phyloP scores from a whole-genome alignment of 2,329 filamentous ascomycete species.

The Lojkania enalia region DNA sequence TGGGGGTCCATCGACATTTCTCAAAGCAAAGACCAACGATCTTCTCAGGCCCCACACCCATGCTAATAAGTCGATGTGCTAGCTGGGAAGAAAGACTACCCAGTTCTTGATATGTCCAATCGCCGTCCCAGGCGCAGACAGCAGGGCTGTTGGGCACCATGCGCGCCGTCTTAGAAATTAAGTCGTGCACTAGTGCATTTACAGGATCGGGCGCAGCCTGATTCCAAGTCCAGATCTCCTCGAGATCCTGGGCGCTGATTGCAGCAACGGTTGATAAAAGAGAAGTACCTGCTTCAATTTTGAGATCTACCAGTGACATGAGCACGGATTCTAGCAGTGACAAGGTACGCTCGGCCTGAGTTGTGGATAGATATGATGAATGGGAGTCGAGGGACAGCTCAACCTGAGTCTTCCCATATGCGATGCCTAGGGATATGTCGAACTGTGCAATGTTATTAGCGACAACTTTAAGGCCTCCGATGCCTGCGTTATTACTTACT shows the following conservation, averaged over 20 bases:
- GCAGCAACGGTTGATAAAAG: not conserved
- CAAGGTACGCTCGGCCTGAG: not conserved
- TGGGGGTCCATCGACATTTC: conserved; percentile 14
- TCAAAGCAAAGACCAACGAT: conserved; percentile 23
- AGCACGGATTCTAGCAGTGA: not conserved
- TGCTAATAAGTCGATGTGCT: conserved; percentile 13
- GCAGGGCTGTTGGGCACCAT: conserved; percentile 17
- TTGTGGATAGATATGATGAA: not conserved
- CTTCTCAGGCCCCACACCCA: conserved; percentile 10
- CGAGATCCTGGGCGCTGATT: not conserved
- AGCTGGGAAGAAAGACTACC: conserved; percentile 14
- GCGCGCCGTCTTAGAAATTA: conserved; percentile 17
- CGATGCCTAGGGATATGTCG: not conserved
- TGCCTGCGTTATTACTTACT: not conserved
- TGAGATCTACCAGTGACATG: not conserved
- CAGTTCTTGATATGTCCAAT: conserved; percentile 6
- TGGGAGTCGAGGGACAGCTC: not conserved
- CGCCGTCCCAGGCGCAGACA: conserved; percentile 9
- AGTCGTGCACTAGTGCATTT: conserved; percentile 18
- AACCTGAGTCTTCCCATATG: not conserved
- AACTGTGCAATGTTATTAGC: not conserved
- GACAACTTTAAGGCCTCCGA: not conserved
- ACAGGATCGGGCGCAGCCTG: conserved; percentile 9
- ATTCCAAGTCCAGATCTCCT: conserved; percentile 17
- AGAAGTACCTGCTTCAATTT: not conserved